These are phyloP conservation scores for Tremellales sp. DNA, from an alignment of 1,284 basidiomycete genomes.

Conservation along the genomic window DNA sequence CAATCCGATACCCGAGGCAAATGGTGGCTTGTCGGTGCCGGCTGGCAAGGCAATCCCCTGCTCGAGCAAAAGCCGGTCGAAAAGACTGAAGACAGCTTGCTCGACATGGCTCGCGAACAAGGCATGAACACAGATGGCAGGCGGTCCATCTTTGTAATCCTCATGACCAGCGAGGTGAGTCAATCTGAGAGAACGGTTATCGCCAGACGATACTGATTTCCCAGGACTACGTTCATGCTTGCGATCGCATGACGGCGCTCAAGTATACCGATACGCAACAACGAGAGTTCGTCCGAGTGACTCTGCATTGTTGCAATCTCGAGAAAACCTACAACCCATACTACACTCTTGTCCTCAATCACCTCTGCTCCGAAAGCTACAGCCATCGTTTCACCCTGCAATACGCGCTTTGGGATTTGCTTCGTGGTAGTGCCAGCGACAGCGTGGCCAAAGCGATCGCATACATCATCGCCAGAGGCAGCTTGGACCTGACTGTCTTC, in stretches of 20 bases:
- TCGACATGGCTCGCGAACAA: conserved; percentile 80
- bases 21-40: conserved; percentile 98
- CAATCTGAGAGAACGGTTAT: neutral
- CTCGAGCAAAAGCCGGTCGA: conserved; percentile 37
- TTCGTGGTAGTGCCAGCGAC: conserved; percentile 35
- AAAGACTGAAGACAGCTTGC: conserved; percentile 55
- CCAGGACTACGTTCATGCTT: conserved; percentile 91
- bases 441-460: conserved; percentile 68
- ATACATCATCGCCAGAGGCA: conserved; percentile 77
- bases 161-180: conserved; percentile 88
- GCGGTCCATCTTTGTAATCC: conserved; percentile 80
- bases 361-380: conserved; percentile 51
- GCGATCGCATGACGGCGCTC: conserved; percentile 75
- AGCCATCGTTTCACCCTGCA: conserved; percentile 89
- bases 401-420: conserved; percentile 94
- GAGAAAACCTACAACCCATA: conserved; percentile 93
- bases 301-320: conserved; percentile 89
- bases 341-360: conserved; percentile 81
- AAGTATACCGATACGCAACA: conserved; percentile 86
- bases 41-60: conserved; percentile 89
- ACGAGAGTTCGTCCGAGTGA: conserved; percentile 86
- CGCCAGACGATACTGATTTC: neutral
- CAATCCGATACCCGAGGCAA: conserved; percentile 83
- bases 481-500: conserved; percentile 66
- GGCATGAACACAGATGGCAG: conserved; percentile 99